These are phyloP conservation scores for Penicillium roqueforti DNA, from an alignment of 495 filamentous ascomycete genomes.

Conservation along the genomic window DNA sequence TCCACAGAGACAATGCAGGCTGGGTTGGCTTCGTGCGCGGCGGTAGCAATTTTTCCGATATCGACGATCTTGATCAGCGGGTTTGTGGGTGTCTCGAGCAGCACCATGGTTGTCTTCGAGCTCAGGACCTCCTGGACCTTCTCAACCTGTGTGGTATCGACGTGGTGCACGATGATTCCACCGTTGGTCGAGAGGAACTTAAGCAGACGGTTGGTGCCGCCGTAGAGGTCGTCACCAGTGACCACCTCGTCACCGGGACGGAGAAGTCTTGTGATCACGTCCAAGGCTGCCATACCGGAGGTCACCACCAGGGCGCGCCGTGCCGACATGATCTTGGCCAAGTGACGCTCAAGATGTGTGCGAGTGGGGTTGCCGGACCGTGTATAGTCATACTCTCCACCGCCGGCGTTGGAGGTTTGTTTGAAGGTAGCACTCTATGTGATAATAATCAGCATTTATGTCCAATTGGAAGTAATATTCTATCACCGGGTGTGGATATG, in stretches of 20 bases:
- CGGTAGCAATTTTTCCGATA: conserved; percentile 68
- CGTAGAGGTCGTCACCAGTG: conserved; percentile 94
- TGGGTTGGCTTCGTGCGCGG: conserved; percentile 74
- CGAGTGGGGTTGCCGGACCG: conserved; percentile 94
- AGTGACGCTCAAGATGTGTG: conserved; percentile 91
- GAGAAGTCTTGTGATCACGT: conserved; percentile 92
- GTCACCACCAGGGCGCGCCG: conserved; percentile 86
- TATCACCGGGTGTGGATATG: conserved; percentile 4
- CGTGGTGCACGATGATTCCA: conserved; percentile 90
- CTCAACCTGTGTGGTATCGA: conserved; percentile 79
- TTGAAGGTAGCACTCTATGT: conserved; percentile 93
- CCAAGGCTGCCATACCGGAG: conserved; percentile 94
- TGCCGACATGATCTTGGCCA: conserved; percentile 98
- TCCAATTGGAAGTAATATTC: neutral
- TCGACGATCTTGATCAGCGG: conserved; percentile 97
- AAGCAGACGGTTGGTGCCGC: conserved; percentile 88
- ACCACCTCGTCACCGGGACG: conserved; percentile 95
- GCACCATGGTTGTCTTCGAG: conserved; percentile 86
- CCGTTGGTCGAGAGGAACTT: conserved; percentile 84
- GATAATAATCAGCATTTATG: conserved; percentile 12
- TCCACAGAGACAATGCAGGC: conserved; percentile 85
- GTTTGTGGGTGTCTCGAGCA: conserved; percentile 95
- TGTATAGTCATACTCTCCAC: conserved; percentile 93
- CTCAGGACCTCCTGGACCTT: conserved; percentile 63
- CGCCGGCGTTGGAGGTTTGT: conserved; percentile 74